Evolutionary conservation across 352 stramenopile genomes (phyloP).

Genomic region (Phytophthora sojae): DNA sequence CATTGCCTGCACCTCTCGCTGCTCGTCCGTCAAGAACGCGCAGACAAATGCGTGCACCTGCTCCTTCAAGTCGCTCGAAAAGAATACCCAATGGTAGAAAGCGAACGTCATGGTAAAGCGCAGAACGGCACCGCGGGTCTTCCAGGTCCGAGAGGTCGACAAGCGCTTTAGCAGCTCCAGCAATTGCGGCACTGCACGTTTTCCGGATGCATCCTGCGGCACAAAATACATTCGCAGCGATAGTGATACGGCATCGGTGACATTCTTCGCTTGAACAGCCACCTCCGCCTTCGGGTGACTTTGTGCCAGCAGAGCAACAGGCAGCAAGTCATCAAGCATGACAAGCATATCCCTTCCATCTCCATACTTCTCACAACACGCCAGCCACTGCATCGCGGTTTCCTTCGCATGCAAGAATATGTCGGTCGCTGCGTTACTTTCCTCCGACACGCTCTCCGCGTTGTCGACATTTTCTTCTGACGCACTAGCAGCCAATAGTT

Average conservation of each 20-base stretch:
- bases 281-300: constrained; percentile 76
- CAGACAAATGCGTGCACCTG: constrained; percentile 64
- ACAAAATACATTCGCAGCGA: constrained; percentile 62
- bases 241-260: constrained; percentile 59
- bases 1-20: constrained; percentile 85
- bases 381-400: constrained; percentile 77
- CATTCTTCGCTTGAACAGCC: constrained; percentile 69
- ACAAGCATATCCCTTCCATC: constrained; percentile 51
- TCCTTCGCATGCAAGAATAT: constrained; percentile 58
- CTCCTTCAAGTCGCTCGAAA: constrained; percentile 44
- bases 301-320: constrained; percentile 73
- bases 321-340: constrained; percentile 61
- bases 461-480: constrained; percentile 9
- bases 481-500: constrained; percentile 22
- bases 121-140: constrained; percentile 72
- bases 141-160: constrained; percentile 57
- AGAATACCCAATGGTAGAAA: constrained; percentile 81
- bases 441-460: constrained; percentile 10
- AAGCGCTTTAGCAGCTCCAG: constrained; percentile 56
- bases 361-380: constrained; percentile 56
- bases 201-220: constrained; percentile 7
- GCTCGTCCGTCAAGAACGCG: constrained; percentile 67
- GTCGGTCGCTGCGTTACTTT: constrained; percentile 26
- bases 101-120: constrained; percentile 78
- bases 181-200: constrained; percentile 36